Conservation (phyloP, 1,284 basidiomycete genomes). For the Lentinus polychrous region DNA sequence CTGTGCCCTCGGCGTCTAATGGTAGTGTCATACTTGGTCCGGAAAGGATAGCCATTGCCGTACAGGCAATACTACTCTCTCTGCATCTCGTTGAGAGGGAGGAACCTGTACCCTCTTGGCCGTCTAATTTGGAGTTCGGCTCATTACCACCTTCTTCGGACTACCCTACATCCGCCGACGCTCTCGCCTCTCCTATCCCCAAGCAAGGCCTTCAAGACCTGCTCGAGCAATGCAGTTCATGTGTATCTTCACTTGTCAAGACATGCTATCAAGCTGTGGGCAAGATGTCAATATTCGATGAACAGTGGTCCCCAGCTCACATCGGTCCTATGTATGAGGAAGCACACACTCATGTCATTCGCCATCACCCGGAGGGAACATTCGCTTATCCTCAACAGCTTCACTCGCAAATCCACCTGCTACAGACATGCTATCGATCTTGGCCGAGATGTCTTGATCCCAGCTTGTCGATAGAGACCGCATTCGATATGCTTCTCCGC, state of each 20-base stretch:
- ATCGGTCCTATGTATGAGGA: constrained; percentile 66
- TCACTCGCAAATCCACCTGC: constrained; percentile 63
- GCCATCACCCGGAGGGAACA: constrained; percentile 64
- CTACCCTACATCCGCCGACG: constrained; percentile 65
- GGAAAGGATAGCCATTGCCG: constrained; percentile 70
- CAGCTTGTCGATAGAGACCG: constrained; percentile 49
- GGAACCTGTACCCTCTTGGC: constrained; percentile 62
- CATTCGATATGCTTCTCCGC: constrained; percentile 76
- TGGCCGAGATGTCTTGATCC: constrained; percentile 79
- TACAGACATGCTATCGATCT: constrained; percentile 77
- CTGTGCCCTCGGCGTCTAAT: constrained; percentile 28
- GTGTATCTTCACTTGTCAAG: constrained; percentile 57
- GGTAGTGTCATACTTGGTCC: constrained; percentile 46
- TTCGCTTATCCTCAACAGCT: constrained; percentile 67
- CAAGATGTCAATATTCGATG: constrained; percentile 78
- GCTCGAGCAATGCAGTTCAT: constrained; percentile 58
- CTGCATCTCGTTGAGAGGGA: constrained; percentile 71
- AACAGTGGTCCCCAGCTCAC: constrained; percentile 64
- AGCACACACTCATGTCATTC: constrained; percentile 51
- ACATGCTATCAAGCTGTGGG: constrained; percentile 68
- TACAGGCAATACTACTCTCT: constrained; percentile 75
- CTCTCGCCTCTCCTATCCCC: constrained; percentile 45
- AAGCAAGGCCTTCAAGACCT: constrained; percentile 77
- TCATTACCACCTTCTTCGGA: constrained; percentile 53
- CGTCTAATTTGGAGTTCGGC: constrained; percentile 67